Base-by-base conservation (phyloP, 2,329 filamentous ascomycete genomes). In the Colletotrichum sp. region DNA sequence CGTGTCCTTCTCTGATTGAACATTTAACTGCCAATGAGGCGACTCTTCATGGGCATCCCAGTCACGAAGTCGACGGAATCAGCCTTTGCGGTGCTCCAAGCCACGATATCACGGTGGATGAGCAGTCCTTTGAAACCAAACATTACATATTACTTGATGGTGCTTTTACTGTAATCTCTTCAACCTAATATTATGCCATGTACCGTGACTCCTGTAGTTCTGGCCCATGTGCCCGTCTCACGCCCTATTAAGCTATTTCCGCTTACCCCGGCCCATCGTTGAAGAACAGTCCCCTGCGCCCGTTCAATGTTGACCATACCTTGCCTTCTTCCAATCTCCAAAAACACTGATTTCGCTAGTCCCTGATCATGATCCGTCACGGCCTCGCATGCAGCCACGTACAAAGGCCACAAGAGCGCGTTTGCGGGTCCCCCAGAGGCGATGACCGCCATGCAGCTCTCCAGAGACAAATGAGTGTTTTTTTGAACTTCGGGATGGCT, bases 231-330 rank as follows among this genome's bases (percentile, higher is more conserved):
- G 0, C 8, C n/a, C 12, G 15, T 36, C 28, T 16, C 13, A 13
- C n/a, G n/a, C n/a, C 32, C 60, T 0, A 28, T 15, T 5, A 21
- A 0, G 30, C 36, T 8, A 1, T 1, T n/a, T 1, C 13, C 30
- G 1, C n/a, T 10, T 15, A 10, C 8, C 5, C n/a, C 61, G 0
- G 34, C 30, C 61, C 34, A 43, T 16, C 34, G 5, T 9, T 26
- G 18, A 18, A 64, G 10, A 24, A 64, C 30, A 13, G 15, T 0
- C 0, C 13, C 18, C 24, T n/a, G 18, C 8, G 61, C 61, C 1
- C n/a, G 6, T 6, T 26, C 34, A 1, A 66, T 30, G 0, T 66
- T 66, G 6, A 21, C 38, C 64, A 66, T 66, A 1, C 36, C 64
- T 30, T 34, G 38, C 12, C 64, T 38, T 18, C 16, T 8, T 5